phyloP scores from a whole-genome alignment of 2,329 filamentous ascomycete genomes.

The Botrytis aclada region DNA sequence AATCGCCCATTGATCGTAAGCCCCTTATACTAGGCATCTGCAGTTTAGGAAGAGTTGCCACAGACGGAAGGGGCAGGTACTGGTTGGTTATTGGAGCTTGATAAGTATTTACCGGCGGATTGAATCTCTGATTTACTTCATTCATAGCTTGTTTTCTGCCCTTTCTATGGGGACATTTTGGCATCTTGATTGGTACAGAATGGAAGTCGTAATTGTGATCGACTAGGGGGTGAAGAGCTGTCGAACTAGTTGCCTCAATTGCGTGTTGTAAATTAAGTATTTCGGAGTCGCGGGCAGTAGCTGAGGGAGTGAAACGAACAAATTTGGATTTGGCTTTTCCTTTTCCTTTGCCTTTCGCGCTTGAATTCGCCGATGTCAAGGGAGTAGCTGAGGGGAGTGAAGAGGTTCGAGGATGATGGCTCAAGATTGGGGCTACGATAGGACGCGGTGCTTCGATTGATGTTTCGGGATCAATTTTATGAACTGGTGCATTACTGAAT shows the following conservation, averaged over 20 bases:
- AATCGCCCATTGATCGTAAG: not conserved
- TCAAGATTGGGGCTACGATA: not conserved
- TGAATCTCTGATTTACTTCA: not conserved
- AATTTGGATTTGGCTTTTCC: conserved; percentile 4
- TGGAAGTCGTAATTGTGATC: not conserved
- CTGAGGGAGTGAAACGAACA: conserved; percentile 17
- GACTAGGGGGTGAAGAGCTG: conserved; percentile 11
- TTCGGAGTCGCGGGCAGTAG: conserved; percentile 19
- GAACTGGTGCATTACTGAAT: conserved; percentile 30
- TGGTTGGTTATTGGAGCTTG: not conserved
- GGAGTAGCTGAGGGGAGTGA: not conserved
- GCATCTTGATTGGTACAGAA: not conserved
- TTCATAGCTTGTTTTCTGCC: not conserved
- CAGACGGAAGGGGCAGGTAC: conserved; percentile 3
- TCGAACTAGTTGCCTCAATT: conserved; percentile 18
- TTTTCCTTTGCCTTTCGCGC: not conserved
- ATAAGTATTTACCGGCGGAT: not conserved
- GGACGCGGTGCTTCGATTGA: conserved; percentile 9
- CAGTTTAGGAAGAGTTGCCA: not conserved
- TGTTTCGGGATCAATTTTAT: conserved; percentile 17
- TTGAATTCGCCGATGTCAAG: not conserved
- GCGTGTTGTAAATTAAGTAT: conserved; percentile 14
- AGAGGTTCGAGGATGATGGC: conserved; percentile 5
- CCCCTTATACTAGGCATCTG: not conserved
- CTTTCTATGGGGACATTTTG: conserved; percentile 14